A percentile compares a stretch with the other conserved stretches of the same genome.
phyloP scores from a whole-genome alignment of 768 basidiomycete species.

The Hericium alpestre region DNA sequence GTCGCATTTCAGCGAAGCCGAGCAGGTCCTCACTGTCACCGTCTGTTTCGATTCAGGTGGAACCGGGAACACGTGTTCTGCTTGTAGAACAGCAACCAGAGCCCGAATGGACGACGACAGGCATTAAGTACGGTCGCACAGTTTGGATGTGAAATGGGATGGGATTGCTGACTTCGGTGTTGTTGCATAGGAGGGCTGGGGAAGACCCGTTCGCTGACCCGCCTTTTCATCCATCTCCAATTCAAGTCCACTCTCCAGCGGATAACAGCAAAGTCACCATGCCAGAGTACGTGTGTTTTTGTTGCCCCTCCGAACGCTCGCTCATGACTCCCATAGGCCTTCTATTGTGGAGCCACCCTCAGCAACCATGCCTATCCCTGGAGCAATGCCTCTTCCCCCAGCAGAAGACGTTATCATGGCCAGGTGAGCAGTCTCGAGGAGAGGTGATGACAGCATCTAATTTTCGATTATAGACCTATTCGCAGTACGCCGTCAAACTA shows the following conservation, averaged over 20 bases:
- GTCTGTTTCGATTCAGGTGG: neutral
- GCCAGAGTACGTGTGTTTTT: slow-evolving; percentile 2
- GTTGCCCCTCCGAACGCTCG: neutral
- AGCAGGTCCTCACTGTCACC: slow-evolving; percentile 9
- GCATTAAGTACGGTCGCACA: too few species aligned
- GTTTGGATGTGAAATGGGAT: too few species aligned
- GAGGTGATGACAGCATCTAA: neutral
- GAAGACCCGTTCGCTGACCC: neutral
- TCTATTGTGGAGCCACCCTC: neutral
- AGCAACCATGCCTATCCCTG: neutral
- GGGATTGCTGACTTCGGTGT: too few species aligned
- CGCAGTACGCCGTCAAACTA: slow-evolving; percentile 6
- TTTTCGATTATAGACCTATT: slow-evolving; percentile 6
- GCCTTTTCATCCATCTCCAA: slow-evolving; percentile 2
- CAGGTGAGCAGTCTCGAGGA: slow-evolving; percentile 1
- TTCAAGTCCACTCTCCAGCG: neutral
- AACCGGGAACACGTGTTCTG: neutral
- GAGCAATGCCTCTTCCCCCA: slow-evolving; percentile 6
- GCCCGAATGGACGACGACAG: too few species aligned
- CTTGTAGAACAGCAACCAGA: slow-evolving; percentile 1
- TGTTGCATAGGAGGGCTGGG: too few species aligned
- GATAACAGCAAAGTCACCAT: neutral
- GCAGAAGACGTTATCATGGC: slow-evolving; percentile 3
- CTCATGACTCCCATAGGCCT: neutral
- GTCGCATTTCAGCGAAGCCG: slow-evolving; percentile 6